Evolutionary conservation across 164 flowering plant species (phyloP), one percentile per base, ranked within the genome.

Genomic region (Vitis riparia): DNA sequence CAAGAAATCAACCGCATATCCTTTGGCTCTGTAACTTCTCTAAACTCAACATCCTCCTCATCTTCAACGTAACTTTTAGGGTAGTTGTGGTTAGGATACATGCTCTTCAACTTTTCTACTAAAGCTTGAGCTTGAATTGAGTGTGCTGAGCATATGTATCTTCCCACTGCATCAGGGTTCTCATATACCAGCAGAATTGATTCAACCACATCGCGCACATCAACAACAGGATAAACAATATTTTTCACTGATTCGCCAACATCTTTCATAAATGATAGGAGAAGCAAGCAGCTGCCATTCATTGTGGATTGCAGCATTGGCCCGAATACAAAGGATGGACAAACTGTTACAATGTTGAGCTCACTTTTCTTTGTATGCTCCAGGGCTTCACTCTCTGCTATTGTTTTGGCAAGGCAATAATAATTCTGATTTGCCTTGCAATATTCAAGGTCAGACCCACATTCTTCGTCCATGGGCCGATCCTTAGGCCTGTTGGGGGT

Each of bases 121-220:
- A 81, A 49, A 51, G 72, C 79, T 3, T 29, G 52, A 4, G 15
- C 49, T 6, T 7, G 52, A 48, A 67, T 67, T 0, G 3, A 10
- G 55, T 73, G 58, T 0, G 78, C 8, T 1, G 66, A 44, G 44
- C 84, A 81, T 58, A 81, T 69, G 66, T 71, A 78, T 70, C 82
- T 71, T 27, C 84, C 82, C 15, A 71, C 65, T 30, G 80, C 80
- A 59, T 78, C 77, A 1, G 78, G 75, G 30, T 74, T 78, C 67
- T 78, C 73, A 62, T 74, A 81, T n/a, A 62, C 55, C 58, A 78
- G 60, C 5, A 78, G 30, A 19, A 81, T 32, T 10, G 82, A 82
- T 62, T 71, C 74, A 50, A 78, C 74, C 10, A 69, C 71, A 65
- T 78, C 84, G 9, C 82, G 85, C 13, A 81, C 85, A 58, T 81